A percentile compares a stretch with the other conserved stretches of the same genome.
Conservation (phyloP, 768 basidiomycete genomes). For the Leccinum pellstonianum region DNA sequence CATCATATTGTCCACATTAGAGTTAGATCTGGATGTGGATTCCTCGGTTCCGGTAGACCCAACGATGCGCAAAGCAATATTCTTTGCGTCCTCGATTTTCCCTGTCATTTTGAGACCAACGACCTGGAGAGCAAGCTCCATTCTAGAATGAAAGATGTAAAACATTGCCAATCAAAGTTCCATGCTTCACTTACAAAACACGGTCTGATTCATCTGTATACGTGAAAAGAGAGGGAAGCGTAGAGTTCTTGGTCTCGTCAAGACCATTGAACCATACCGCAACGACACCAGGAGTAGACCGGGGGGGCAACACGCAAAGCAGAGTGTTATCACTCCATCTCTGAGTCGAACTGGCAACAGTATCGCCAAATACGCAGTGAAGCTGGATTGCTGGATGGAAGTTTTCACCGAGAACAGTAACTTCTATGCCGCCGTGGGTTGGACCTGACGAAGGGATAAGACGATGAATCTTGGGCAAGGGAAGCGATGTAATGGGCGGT, state of each 20-base stretch:
- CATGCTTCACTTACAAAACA: conserved; percentile 61
- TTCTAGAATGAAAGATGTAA: conserved; percentile 46
- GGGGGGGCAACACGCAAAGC: conserved; percentile 87
- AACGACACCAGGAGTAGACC: conserved; percentile 78
- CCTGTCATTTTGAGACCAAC: conserved; percentile 97
- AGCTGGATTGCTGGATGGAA: conserved; percentile 75
- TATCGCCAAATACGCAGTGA: conserved; percentile 83
- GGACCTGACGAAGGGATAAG: conserved; percentile 84
- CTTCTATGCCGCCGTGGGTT: conserved; percentile 90
- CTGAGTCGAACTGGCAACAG: conserved; percentile 77
- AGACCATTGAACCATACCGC: conserved; percentile 86
- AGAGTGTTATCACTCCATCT: conserved; percentile 92
- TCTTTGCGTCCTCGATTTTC: conserved; percentile 89
- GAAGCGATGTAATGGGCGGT: conserved; percentile 46
- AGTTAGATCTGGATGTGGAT: conserved; percentile 35
- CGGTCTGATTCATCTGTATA: conserved; percentile 91
- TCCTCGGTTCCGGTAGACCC: conserved; percentile 62
- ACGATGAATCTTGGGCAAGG: conserved; percentile 75
- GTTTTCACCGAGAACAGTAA: conserved; percentile 89
- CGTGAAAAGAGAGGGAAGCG: conserved; percentile 69
- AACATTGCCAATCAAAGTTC: conserved; percentile 3
- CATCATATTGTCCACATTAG: conserved; percentile 46
- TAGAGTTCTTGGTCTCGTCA: conserved; percentile 54
- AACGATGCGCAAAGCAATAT: conserved; percentile 91
- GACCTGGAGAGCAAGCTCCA: conserved; percentile 94